Percentiles rank a stretch among this genome's conserved stretches.
Evolutionary conservation across 169 alveolate genomes (phyloP).

Genomic region (Cardiosporidium cionae): DNA sequence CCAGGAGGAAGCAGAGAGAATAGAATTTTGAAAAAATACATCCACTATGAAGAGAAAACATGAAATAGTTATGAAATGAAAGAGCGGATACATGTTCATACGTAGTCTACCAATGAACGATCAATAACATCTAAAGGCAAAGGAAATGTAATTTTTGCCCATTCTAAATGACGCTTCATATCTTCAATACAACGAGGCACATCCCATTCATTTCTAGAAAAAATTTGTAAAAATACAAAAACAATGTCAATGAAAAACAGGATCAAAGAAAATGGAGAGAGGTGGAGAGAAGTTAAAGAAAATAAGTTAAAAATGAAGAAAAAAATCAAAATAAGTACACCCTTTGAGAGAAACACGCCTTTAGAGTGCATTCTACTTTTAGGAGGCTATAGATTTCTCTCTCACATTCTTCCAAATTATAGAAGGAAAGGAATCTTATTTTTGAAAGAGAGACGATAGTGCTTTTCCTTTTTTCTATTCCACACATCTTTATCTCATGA

Average conservation of each 20-base stretch:
- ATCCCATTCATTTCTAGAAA: constrained; percentile 47
- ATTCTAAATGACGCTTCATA: constrained; percentile 43
- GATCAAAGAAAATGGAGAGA: neutral
- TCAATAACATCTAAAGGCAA: constrained; percentile 27
- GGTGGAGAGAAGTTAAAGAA: neutral
- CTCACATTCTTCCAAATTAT: too few relatives aligned
- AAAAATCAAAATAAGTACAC: neutral
- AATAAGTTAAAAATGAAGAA: neutral
- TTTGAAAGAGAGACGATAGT: too few relatives aligned
- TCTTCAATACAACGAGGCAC: constrained; percentile 38
- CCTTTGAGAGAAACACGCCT: neutral
- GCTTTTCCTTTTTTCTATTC: too few relatives aligned
- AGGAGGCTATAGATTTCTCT: too few relatives aligned
- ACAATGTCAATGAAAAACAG: neutral
- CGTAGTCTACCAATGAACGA: constrained; percentile 36
- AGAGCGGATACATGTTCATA: too few relatives aligned
- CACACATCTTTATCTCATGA: too few relatives aligned
- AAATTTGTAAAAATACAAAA: neutral
- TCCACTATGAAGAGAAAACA: too few relatives aligned
- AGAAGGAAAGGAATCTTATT: too few relatives aligned
- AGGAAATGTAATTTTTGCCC: constrained; percentile 38
- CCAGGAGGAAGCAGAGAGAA: too few relatives aligned
- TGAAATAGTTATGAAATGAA: too few relatives aligned
- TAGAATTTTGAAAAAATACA: too few relatives aligned
- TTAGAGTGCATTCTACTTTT: too few relatives aligned